phyloP scores from a whole-genome alignment of 148 eudicot genomes.

The Rhododendron kiyosumense region DNA sequence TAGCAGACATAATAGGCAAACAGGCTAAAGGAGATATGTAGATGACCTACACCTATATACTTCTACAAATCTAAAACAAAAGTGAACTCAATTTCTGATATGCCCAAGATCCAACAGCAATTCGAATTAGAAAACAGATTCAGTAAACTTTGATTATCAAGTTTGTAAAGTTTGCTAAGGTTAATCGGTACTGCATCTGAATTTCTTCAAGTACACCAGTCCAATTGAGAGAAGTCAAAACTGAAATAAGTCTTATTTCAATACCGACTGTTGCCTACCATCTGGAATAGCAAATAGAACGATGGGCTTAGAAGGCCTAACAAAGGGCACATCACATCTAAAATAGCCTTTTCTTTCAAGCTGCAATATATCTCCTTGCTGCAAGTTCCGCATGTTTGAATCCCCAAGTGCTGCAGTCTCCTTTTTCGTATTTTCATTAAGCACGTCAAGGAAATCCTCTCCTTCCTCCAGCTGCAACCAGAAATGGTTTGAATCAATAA shows the following conservation, averaged over 20 bases:
- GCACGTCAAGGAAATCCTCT: conserved; percentile 79
- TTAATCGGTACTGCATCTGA: background rate
- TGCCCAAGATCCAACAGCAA: background rate
- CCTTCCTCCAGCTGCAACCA: conserved; percentile 78
- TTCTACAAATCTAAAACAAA: background rate
- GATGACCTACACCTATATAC: background rate
- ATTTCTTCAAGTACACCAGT: background rate
- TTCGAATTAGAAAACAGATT: background rate
- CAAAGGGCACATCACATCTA: conserved; percentile 75
- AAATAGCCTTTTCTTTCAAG: conserved; percentile 94
- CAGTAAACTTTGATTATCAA: background rate
- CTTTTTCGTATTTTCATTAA: conserved; percentile 68
- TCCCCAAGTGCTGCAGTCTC: conserved; percentile 84
- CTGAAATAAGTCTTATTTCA: conserved; percentile 27
- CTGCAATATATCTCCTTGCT: conserved; percentile 77
- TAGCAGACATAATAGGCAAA: background rate
- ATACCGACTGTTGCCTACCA: conserved; percentile 66
- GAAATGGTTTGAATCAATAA: background rate
- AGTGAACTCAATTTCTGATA: background rate
- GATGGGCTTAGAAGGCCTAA: conserved; percentile 72
- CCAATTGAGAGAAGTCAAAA: background rate
- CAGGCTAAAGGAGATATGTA: background rate
- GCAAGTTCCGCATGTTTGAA: conserved; percentile 81
- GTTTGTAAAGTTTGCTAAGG: background rate
- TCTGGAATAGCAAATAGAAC: conserved; percentile 85